Evolutionary conservation across 768 basidiomycete species (phyloP), one percentile per base, ranked within the genome.

Genomic region (Tulasnella sp.): DNA sequence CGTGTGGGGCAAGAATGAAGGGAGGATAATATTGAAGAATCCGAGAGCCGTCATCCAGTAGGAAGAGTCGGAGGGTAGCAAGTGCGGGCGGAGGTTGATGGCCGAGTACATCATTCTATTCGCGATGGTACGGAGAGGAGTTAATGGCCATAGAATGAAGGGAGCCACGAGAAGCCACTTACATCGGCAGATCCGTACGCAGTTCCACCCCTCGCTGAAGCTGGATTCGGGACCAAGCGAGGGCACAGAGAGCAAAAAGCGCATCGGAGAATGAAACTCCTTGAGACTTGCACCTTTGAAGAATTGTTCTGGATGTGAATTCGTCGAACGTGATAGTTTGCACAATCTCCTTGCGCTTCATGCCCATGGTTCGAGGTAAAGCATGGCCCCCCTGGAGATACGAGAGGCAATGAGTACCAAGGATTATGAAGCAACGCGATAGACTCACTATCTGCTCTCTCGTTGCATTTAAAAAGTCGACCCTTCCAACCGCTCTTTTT

Each of bases 71-170:
- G n/a, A 36, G n/a, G 73, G 48, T 14, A 75, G 85, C 46, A 86
- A 82, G 83, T 89, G 88, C 8, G 92, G 90, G 3, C 94, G 89
- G 52, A 95, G 86, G 85, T 95, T 96, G 75, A 95, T 86, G 21
- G 95, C 94, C 9, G 93, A 93, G 84, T 96, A 96, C 89, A 96
- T 91, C 90, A 95, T 90, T 56, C 44, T 75, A 44, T n/a, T n/a
- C n/a, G n/a, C n/a, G n/a, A n/a, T n/a, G n/a, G n/a, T n/a, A n/a
- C n/a, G n/a, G n/a, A n/a, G n/a, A n/a, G n/a, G n/a, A n/a, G n/a
- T n/a, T n/a, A n/a, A n/a, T n/a, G n/a, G n/a, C n/a, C n/a, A n/a
- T n/a, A n/a, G n/a, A n/a, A n/a, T n/a, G n/a, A n/a, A n/a, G n/a
- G n/a, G 24, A 44, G 62, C 31, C 6, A 10, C 12, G 1, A 3